Evolutionary conservation across 257 asterid species (phyloP).

Genomic region (Linderniella brevidens): DNA sequence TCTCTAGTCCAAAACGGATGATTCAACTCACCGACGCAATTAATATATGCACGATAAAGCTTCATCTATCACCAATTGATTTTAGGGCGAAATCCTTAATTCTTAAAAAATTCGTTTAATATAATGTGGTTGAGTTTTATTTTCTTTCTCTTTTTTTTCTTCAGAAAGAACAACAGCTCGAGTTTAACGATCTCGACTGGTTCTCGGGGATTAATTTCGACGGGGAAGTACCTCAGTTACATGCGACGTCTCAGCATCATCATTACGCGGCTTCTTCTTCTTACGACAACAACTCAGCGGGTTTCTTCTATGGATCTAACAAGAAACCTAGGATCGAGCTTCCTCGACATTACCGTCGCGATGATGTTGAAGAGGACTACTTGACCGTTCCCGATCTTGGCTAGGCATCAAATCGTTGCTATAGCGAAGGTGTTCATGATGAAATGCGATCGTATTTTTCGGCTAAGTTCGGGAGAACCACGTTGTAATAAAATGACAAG

Average conservation of each 20-base stretch:
- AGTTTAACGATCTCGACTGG: constrained; percentile 75
- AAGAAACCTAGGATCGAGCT: constrained; percentile 59
- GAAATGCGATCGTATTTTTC: too few relatives aligned
- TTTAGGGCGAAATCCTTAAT: too few relatives aligned
- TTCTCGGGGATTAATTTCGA: constrained; percentile 41
- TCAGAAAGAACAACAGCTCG: constrained; percentile 60
- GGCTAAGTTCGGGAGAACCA: too few relatives aligned
- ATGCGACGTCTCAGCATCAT: constrained; percentile 21
- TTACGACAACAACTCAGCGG: constrained; percentile 11
- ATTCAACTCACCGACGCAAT: too few relatives aligned
- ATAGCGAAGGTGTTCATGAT: too few relatives aligned
- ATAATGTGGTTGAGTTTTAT: neutral
- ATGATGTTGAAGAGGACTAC: constrained; percentile 58
- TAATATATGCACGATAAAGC: too few relatives aligned
- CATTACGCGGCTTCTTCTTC: constrained; percentile 11
- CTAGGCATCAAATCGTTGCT: too few relatives aligned
- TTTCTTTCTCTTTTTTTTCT: neutral
- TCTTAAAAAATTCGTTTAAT: too few relatives aligned
- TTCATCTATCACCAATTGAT: too few relatives aligned
- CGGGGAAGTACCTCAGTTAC: constrained; percentile 76
- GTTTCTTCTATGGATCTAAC: constrained; percentile 24
- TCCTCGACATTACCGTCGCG: neutral
- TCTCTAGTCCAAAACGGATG: too few relatives aligned
- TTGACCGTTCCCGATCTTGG: constrained; percentile 94
- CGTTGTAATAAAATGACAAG: too few relatives aligned